A percentile compares a stretch with the other conserved stretches of the same genome.
These are phyloP conservation scores for Populus hybrid DNA, from an alignment of 441 rosid species.

Conservation along the genomic window DNA sequence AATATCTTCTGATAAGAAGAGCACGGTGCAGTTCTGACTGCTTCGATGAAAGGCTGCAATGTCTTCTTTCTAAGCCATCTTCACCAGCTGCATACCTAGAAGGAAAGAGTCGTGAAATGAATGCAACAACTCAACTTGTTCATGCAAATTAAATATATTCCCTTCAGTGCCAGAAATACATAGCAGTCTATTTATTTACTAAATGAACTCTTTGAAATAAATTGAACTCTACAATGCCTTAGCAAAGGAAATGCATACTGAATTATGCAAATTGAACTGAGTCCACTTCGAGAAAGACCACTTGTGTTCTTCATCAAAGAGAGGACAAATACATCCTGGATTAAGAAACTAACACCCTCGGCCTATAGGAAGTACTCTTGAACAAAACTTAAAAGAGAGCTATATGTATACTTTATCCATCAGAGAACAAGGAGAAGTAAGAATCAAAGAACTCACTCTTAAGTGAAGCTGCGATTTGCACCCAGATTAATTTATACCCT, in stretches of 20 bases:
- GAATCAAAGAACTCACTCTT: slow-evolving; percentile 28
- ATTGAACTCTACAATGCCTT: background rate
- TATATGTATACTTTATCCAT: background rate
- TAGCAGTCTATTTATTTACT: background rate
- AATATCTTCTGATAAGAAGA: background rate
- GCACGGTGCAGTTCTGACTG: slow-evolving; percentile 3
- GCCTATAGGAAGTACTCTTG: background rate
- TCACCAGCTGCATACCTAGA: slow-evolving; percentile 2
- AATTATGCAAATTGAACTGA: background rate
- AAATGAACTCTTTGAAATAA: background rate
- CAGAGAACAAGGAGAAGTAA: background rate
- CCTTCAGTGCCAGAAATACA: background rate
- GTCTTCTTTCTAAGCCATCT: slow-evolving; percentile 11
- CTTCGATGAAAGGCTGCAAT: background rate
- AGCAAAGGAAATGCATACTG: background rate
- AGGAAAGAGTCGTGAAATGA: slow-evolving; percentile 2
- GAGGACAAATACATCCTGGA: background rate
- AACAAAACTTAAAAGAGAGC: background rate
- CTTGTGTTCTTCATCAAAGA: background rate
- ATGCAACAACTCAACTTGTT: slow-evolving; percentile 1
- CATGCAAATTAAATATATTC: background rate
- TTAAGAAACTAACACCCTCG: background rate
- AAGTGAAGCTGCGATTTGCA: slow-evolving; percentile 48
- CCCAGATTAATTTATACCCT: slow-evolving; percentile 49
- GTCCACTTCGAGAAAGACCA: background rate